These are phyloP conservation scores for Rubroboletus satanas DNA, from an alignment of 768 basidiomycete genomes.

Conservation along the genomic window DNA sequence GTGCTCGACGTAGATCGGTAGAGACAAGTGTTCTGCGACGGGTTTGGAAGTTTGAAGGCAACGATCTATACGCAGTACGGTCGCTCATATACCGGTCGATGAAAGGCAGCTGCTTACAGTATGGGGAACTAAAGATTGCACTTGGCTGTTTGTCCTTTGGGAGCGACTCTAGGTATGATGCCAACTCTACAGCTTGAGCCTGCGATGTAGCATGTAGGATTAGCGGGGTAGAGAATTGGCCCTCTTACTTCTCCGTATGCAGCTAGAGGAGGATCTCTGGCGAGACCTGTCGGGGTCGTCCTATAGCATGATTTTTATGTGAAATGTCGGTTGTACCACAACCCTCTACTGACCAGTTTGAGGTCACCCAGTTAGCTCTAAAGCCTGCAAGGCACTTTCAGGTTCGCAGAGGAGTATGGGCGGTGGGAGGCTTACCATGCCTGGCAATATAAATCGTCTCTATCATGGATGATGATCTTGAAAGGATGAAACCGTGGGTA, in stretches of 20 bases:
- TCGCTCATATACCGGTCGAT: background rate
- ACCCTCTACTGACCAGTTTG: constrained; percentile 49
- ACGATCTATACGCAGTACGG: constrained; percentile 50
- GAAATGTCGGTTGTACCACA: background rate
- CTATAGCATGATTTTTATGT: constrained; percentile 32
- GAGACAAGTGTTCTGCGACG: constrained; percentile 50
- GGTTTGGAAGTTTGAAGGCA: constrained; percentile 80
- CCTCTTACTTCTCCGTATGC: constrained; percentile 59
- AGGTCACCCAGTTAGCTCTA: constrained; percentile 68
- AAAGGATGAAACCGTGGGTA: background rate
- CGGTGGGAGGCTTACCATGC: constrained; percentile 31
- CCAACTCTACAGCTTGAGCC: constrained; percentile 73
- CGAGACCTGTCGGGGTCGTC: constrained; percentile 61
- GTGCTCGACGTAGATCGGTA: constrained; percentile 79
- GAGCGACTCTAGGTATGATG: constrained; percentile 56
- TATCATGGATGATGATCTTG: constrained; percentile 25
- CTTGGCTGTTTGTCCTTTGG: constrained; percentile 68
- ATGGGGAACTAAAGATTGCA: constrained; percentile 80
- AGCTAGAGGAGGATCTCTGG: constrained; percentile 71
- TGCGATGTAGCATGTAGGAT: constrained; percentile 21
- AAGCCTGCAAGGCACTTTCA: constrained; percentile 48
- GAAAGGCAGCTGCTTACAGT: constrained; percentile 47
- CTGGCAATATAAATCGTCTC: constrained; percentile 42
- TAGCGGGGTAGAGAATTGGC: background rate
- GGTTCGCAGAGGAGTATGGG: background rate